Evolutionary conservation across 148 eudicot genomes (phyloP).

Genomic region (Heliamphora exappendiculata): DNA sequence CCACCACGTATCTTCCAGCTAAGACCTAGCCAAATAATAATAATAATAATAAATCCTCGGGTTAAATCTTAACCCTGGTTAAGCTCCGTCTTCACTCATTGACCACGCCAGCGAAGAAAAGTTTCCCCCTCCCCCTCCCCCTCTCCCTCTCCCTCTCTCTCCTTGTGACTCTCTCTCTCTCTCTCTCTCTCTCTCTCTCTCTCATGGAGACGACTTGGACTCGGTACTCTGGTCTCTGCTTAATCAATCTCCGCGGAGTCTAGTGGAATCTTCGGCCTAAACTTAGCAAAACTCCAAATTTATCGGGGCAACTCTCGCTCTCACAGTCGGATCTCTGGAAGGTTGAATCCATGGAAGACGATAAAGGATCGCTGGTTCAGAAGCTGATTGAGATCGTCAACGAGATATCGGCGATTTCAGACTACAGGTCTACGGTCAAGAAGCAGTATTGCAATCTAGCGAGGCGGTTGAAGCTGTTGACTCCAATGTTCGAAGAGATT

Average conservation of each 20-base stretch:
- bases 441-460: constrained; percentile 71
- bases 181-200: constrained; percentile 16
- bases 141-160: neutral
- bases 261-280: neutral
- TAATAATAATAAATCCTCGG: neutral
- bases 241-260: neutral
- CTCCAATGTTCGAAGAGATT: constrained; percentile 90
- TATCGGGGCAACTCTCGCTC: neutral
- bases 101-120: constrained; percentile 11
- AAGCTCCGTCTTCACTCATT: neutral
- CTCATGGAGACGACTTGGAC: constrained; percentile 24
- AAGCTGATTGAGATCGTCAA: constrained; percentile 42
- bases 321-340: neutral
- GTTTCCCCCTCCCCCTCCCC: neutral
- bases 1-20: neutral
- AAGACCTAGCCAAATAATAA: neutral
- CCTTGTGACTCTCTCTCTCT: neutral
- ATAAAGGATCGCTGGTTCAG: constrained; percentile 33
- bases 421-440: constrained; percentile 50
- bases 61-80: constrained; percentile 17
- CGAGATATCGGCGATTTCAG: constrained; percentile 54
- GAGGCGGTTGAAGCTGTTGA: constrained; percentile 64
- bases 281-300: neutral
- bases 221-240: constrained; percentile 15
- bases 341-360: constrained; percentile 41